Evolutionary conservation across 1,139 yeast species (phyloP).

Genomic region (Yamadazyma dushanensis): DNA sequence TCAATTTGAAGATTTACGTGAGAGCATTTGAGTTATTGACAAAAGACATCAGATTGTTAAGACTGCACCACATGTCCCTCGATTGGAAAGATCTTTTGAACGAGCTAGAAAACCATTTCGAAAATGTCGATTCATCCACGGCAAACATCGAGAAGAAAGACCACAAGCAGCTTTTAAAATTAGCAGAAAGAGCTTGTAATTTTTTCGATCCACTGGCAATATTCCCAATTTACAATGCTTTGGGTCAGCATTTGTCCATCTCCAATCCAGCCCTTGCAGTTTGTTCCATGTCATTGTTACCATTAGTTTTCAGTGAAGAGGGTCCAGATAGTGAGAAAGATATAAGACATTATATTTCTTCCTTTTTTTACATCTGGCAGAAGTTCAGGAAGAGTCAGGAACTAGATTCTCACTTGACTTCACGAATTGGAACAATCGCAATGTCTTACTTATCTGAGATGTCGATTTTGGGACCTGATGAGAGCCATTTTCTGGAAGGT

Average conservation of each 20-base stretch:
- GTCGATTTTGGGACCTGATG: conserved; percentile 13
- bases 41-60: conserved; percentile 47
- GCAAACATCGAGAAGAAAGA: conserved; percentile 43
- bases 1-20: conserved; percentile 63
- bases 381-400: conserved; percentile 56
- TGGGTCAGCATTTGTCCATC: conserved; percentile 53
- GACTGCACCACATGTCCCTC: conserved; percentile 38
- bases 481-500: not conserved
- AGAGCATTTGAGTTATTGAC: conserved; percentile 61
- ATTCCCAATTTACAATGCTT: conserved; percentile 35
- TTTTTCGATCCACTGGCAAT: conserved; percentile 41
- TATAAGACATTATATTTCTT: conserved; percentile 56
- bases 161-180: conserved; percentile 39
- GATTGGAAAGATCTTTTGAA: conserved; percentile 54
- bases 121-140: conserved; percentile 29
- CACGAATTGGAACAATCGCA: conserved; percentile 64
- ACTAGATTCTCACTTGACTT: conserved; percentile 67
- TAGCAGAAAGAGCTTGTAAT: conserved; percentile 49
- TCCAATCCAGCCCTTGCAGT: conserved; percentile 59
- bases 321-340: conserved; percentile 33
- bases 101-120: conserved; percentile 37
- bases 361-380: conserved; percentile 75
- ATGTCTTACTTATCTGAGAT: conserved; percentile 44
- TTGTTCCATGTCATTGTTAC: conserved; percentile 58
- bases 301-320: conserved; percentile 31